Evolutionary conservation across 2,329 filamentous ascomycete species (phyloP).

Genomic region (Penicillium brevicompactum): DNA sequence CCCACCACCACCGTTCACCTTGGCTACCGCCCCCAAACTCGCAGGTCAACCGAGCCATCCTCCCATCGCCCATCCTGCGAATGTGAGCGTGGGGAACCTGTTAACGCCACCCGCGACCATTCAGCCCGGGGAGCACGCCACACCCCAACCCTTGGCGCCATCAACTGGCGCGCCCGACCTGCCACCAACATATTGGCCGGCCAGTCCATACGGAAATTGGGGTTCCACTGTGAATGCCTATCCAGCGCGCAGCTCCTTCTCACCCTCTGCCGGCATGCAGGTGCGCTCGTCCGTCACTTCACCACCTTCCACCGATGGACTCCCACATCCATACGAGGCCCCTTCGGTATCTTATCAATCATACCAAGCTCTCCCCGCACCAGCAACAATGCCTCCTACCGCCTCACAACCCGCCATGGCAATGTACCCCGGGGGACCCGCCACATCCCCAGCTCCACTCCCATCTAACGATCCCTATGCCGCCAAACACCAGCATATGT

Average conservation of each 20-base stretch:
- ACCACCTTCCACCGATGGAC: slow-evolving; percentile 62
- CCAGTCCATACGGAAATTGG: slow-evolving; percentile 58
- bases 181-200: slow-evolving; percentile 63
- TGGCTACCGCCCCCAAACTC: slow-evolving; percentile 55
- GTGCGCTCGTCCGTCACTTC: slow-evolving; percentile 57
- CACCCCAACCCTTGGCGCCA: slow-evolving; percentile 54
- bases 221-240: slow-evolving; percentile 43
- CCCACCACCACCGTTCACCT: slow-evolving; percentile 57
- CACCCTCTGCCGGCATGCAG: slow-evolving; percentile 57
- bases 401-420: slow-evolving; percentile 48
- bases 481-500: slow-evolving; percentile 54
- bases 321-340: slow-evolving; percentile 70
- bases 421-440: slow-evolving; percentile 30
- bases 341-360: slow-evolving; percentile 63
- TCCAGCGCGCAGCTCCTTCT: slow-evolving; percentile 57
- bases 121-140: slow-evolving; percentile 50
- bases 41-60: slow-evolving; percentile 38
- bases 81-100: slow-evolving; percentile 61
- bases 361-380: slow-evolving; percentile 59
- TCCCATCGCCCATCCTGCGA: slow-evolving; percentile 43
- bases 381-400: slow-evolving; percentile 39
- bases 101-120: slow-evolving; percentile 64
- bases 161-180: slow-evolving; percentile 47
- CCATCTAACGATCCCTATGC: slow-evolving; percentile 61
- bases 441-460: slow-evolving; percentile 54